Evolutionary conservation across 2,329 filamentous ascomycete species (phyloP), one percentile per base, ranked within the genome.

Genomic region (Fusarium bactridioides): DNA sequence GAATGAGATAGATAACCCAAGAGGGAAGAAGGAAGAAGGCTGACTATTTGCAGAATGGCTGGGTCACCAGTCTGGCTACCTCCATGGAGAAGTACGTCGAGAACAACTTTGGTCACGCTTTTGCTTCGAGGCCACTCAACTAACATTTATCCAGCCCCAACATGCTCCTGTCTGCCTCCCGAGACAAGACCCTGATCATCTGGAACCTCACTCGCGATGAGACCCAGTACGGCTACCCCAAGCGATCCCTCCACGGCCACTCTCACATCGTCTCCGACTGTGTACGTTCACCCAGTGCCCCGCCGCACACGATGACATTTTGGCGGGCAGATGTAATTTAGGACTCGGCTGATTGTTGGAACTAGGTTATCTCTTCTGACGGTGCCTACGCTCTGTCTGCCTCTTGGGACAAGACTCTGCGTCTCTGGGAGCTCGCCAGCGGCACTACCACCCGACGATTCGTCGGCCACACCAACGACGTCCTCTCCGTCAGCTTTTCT

Each of bases 191-290:
- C 79, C 90, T 99, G 85, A 99, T 99, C 89, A 97, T 99, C 91
- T 99, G 96, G 96, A 97, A 98, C 91, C 91, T 99, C 83, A 98
- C 96, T 86, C 95, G 96, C 87, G 95, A 98, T 86, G 96, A 98
- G 89, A 91, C 92, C 84, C 92, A 94, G 84, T 99, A 98, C 90
- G 96, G 96, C 81, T 97, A 97, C 91, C 96, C 96, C 83, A 98
- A 99, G 92, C 93, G 96, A 88, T 97, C 94, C 84, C 94, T 99
- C 80, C 92, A 97, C 88, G 96, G 96, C 83, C 96, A 99, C 91
- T 98, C 95, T 77, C 96, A 99, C 92, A 99, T 99, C 86, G 95
- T 99, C 84, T 98, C 96, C 86, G 96, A 99, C 93, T 98, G 96
- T 88, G 96, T 97, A 96, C 81, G 94, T 93, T 83, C 44, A 75